Evolutionary conservation across 1,139 yeast genomes (phyloP).

Genomic region (Kodamaea plutei): DNA sequence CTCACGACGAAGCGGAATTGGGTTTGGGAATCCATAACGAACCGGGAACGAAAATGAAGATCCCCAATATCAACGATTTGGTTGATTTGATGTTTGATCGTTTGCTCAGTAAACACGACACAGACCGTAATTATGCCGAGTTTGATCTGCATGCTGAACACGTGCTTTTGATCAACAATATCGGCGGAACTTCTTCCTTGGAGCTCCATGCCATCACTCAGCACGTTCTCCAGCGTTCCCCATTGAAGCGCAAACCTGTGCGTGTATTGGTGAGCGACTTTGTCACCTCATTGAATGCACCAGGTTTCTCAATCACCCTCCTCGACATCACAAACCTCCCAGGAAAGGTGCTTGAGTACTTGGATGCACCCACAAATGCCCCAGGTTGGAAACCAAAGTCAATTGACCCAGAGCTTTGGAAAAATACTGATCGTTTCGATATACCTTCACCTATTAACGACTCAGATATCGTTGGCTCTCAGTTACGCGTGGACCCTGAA

Average conservation of each 20-base stretch:
- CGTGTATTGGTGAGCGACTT: conserved; percentile 70
- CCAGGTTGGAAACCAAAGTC: conserved; percentile 72
- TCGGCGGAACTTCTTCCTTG: conserved; percentile 82
- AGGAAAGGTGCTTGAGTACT: conserved; percentile 41
- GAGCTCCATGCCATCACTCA: conserved; percentile 68
- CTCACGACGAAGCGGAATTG: conserved; percentile 63
- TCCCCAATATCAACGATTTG: conserved; percentile 61
- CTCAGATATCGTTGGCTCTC: conserved; percentile 22
- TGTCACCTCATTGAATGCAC: conserved; percentile 83
- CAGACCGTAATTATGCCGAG: conserved; percentile 68
- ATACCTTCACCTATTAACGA: conserved; percentile 28
- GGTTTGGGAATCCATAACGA: conserved; percentile 98
- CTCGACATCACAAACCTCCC: conserved; percentile 53
- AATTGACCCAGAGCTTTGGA: conserved; percentile 26
- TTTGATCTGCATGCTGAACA: conserved; percentile 62
- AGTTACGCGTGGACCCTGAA: conserved; percentile 39
- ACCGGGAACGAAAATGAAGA: conserved; percentile 71
- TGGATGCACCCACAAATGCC: conserved; percentile 72
- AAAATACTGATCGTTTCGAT: conserved; percentile 17
- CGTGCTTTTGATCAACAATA: conserved; percentile 67
- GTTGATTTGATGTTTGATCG: conserved; percentile 51
- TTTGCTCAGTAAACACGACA: conserved; percentile 50
- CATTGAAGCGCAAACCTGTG: conserved; percentile 50
- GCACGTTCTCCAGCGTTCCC: conserved; percentile 41
- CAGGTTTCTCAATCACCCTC: conserved; percentile 83